Evolutionary conservation across 78 protist species (phyloP).

Genomic region (Isochrysis galbana): DNA sequence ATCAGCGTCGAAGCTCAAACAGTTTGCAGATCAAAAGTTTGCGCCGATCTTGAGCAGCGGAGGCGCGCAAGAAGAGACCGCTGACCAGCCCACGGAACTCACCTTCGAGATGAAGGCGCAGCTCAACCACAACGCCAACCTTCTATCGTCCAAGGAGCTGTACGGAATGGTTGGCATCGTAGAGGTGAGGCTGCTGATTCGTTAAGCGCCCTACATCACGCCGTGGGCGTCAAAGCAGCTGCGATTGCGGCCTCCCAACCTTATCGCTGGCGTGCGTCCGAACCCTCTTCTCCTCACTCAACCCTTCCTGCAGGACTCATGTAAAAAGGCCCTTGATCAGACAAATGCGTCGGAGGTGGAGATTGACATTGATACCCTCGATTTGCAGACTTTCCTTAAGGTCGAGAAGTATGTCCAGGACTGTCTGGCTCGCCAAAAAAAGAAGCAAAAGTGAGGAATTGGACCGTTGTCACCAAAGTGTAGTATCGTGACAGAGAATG

Average conservation of each 20-base stretch:
- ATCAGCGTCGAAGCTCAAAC: neutral
- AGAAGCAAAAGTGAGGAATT: neutral
- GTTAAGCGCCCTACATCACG: no score
- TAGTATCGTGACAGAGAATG: no score
- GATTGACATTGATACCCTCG: neutral
- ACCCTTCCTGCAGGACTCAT: no score
- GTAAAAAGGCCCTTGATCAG: neutral
- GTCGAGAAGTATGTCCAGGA: neutral
- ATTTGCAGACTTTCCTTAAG: neutral
- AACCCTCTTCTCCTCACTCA: no score
- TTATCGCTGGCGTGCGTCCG: no score
- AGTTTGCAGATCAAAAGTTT: neutral
- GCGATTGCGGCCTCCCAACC: no score
- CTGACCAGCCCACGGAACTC: neutral
- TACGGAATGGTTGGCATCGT: slow-evolving; percentile 11
- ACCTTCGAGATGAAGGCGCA: neutral
- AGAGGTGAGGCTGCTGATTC: no score
- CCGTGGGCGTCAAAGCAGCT: no score
- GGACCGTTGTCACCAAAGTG: no score
- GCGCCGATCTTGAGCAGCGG: neutral
- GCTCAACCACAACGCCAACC: neutral
- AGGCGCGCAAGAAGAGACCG: neutral
- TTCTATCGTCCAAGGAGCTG: neutral
- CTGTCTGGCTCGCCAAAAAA: neutral
- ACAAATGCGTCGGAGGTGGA: neutral